These are phyloP conservation scores for Rhizodiscina lignyota DNA, from an alignment of 495 filamentous ascomycete genomes.

Conservation along the genomic window DNA sequence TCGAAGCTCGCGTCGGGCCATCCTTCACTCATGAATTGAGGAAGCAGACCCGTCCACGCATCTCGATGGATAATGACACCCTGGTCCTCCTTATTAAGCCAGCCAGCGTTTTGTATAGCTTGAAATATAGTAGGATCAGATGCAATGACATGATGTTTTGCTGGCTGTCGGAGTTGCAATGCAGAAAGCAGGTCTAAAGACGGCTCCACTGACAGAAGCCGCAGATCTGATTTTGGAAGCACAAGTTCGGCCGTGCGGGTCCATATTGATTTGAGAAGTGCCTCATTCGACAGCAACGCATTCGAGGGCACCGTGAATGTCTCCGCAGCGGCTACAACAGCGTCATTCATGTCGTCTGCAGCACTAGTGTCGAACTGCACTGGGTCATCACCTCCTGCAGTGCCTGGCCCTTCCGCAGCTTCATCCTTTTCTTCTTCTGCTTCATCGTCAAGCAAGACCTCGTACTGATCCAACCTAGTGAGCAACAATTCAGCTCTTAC, in stretches of 20 bases:
- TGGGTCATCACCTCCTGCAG: constrained; percentile 13
- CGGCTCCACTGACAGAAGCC: too few species aligned
- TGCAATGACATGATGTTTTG: constrained; percentile 65
- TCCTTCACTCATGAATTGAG: constrained; percentile 32
- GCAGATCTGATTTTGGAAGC: constrained; percentile 37
- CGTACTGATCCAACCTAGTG: constrained; percentile 33
- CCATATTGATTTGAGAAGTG: constrained; percentile 53
- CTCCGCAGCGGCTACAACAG: constrained; percentile 5
- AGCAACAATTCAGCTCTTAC: constrained; percentile 81
- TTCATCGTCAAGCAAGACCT: constrained; percentile 44
- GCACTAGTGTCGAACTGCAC: constrained; percentile 1
- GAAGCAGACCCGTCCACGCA: constrained; percentile 72
- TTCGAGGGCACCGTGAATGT: background rate
- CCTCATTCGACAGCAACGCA: background rate
- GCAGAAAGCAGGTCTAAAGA: too few species aligned
- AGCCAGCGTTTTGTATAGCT: constrained; percentile 45
- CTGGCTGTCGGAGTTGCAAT: constrained; percentile 54
- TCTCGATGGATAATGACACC: constrained; percentile 53
- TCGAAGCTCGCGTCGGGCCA: constrained; percentile 51
- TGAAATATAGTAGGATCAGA: constrained; percentile 71
- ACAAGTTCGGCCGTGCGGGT: constrained; percentile 45
- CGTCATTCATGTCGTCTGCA: constrained; percentile 1
- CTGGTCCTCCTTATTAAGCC: constrained; percentile 37
- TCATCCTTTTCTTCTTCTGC: constrained; percentile 39
- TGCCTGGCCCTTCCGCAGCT: constrained; percentile 26